Evolutionary conservation across 371 early-diverging fungal genomes (phyloP).

Genomic region (Coemansia sp.): DNA sequence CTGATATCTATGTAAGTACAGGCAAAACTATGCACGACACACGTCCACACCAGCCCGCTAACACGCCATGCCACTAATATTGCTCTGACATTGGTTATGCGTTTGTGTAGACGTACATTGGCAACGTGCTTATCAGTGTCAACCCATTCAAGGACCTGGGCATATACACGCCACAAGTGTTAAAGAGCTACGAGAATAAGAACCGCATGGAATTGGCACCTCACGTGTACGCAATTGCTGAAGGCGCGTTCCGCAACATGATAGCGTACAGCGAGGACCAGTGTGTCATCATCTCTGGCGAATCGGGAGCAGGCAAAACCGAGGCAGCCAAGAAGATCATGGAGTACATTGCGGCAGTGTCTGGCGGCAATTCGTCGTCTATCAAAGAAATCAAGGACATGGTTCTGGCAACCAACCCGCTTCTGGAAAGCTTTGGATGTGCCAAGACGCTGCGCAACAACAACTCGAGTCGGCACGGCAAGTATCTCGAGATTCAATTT

Average conservation of each 20-base stretch:
- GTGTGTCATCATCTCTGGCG: conserved; percentile 95
- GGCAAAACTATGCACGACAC: not conserved
- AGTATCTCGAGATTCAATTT: conserved; percentile 98
- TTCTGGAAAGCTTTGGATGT: conserved; percentile 99
- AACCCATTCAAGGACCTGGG: conserved; percentile 85
- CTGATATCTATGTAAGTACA: conserved; percentile 66
- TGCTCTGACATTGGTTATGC: not conserved
- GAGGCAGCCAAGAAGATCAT: conserved; percentile 91
- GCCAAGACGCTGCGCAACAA: conserved; percentile 99
- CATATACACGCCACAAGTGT: conserved; percentile 73
- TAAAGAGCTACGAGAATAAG: conserved; percentile 75
- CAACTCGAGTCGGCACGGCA: conserved; percentile 98
- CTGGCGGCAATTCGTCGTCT: conserved; percentile 73
- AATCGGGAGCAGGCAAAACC: conserved; percentile 93
- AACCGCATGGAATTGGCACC: conserved; percentile 85
- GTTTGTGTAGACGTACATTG: conserved; percentile 66
- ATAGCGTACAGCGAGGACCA: conserved; percentile 96
- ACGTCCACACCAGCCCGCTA: too few species aligned
- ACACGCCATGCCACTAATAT: not conserved
- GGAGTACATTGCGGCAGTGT: conserved; percentile 97
- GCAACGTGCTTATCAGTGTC: conserved; percentile 85
- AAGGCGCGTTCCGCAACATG: conserved; percentile 87
- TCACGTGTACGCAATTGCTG: conserved; percentile 87
- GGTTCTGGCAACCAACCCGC: conserved; percentile 94
- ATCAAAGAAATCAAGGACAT: conserved; percentile 93